These are phyloP conservation scores for Helianthus annuus DNA, from an alignment of 129 eudicot genomes.

Conservation along the genomic window HanXRQr2.0-SUNRISE NC_035439.2:145085161-145085660, in stretches of 20 bases:
- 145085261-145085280: background rate
- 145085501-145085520: background rate
- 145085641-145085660: too few species aligned
- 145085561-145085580: constrained; percentile 32
- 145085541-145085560: constrained; percentile 5
- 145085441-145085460: constrained; percentile 36
- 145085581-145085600: constrained; percentile 36
- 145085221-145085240: background rate
- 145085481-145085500: too few species aligned
- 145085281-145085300: background rate
- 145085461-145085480: constrained; percentile 19
- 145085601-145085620: constrained; percentile 33
- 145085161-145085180: background rate
- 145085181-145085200: background rate
- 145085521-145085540: constrained; percentile 18
- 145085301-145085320: background rate
- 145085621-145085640: constrained; percentile 14
- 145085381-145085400: constrained; percentile 4
- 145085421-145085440: constrained; percentile 23
- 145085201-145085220: background rate
- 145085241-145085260: background rate
- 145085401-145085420: constrained; percentile 11
- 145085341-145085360: constrained; percentile 3
- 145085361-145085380: background rate
- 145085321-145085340: background rate